Evolutionary conservation across 1,284 basidiomycete species (phyloP).

Genomic region (Coriolopsis trogii): DNA sequence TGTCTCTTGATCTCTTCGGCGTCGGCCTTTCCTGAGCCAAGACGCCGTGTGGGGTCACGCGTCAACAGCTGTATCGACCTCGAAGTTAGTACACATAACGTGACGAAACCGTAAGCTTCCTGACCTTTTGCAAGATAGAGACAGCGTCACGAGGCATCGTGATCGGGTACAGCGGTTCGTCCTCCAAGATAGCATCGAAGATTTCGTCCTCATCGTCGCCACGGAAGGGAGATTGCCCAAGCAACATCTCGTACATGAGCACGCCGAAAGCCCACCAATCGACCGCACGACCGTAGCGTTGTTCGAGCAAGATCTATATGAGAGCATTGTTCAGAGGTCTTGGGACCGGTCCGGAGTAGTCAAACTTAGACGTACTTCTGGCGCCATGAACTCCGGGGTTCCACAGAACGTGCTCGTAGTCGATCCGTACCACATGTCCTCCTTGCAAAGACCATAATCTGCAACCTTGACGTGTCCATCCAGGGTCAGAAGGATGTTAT

Average conservation of each 20-base stretch:
- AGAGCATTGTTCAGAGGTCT: too few species aligned
- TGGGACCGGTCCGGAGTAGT: too few species aligned
- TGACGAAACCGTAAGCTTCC: background rate
- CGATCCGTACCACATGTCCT: constrained; percentile 97
- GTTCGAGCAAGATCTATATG: constrained; percentile 97
- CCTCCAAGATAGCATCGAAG: constrained; percentile 98
- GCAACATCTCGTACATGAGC: constrained; percentile 97
- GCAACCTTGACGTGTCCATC: constrained; percentile 99
- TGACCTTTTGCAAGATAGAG: constrained; percentile 90
- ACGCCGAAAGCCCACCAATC: constrained; percentile 99
- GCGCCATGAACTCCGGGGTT: constrained; percentile 99
- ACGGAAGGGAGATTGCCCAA: constrained; percentile 98
- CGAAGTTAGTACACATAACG: background rate
- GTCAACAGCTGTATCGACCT: constrained; percentile 86
- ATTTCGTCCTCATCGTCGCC: constrained; percentile 99
- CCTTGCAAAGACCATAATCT: constrained; percentile 99
- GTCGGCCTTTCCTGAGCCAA: constrained; percentile 94
- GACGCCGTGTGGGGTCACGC: constrained; percentile 88
- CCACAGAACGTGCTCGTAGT: constrained; percentile 99
- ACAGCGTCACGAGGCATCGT: constrained; percentile 99
- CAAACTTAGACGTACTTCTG: constrained; percentile 70
- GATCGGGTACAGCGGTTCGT: constrained; percentile 98
- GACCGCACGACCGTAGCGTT: constrained; percentile 96
- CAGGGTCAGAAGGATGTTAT: constrained; percentile 96
- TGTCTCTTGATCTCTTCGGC: constrained; percentile 98